A percentile compares a stretch with the other conserved stretches of the same genome.
These are phyloP conservation scores for Protoeuglena noctilucae DNA, from an alignment of 139 green algal species.

Conservation along the genomic window DNA sequence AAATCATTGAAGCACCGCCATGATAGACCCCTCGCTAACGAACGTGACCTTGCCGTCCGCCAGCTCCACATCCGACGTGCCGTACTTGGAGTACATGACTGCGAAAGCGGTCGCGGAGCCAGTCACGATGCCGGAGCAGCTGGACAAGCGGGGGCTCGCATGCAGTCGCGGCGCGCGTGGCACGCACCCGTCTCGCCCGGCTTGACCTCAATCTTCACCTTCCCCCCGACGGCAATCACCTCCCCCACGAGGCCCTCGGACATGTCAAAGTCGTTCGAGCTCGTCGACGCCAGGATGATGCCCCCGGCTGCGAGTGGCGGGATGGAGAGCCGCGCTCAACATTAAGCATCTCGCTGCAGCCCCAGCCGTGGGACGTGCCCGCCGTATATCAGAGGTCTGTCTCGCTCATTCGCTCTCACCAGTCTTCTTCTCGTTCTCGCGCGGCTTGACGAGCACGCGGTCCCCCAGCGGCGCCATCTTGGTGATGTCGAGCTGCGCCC, in stretches of 20 bases:
- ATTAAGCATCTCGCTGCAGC: too few species aligned
- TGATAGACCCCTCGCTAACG: too few species aligned
- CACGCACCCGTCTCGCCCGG: too few species aligned
- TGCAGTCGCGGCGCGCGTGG: too few species aligned
- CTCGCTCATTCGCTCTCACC: background rate
- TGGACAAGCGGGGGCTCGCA: too few species aligned
- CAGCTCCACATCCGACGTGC: conserved; percentile 23
- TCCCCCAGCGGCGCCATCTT: conserved; percentile 37
- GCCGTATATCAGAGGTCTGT: background rate
- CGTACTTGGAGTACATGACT: conserved; percentile 38
- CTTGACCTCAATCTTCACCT: conserved; percentile 3
- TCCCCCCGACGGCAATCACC: conserved; percentile 22
- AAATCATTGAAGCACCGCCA: too few species aligned
- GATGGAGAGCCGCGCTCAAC: too few species aligned
- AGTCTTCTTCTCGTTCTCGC: conserved; percentile 18
- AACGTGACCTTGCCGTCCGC: conserved; percentile 27
- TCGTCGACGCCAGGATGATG: conserved; percentile 16
- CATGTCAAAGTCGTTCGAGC: conserved; percentile 18
- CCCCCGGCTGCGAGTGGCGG: conserved; percentile 21
- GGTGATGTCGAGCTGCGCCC: background rate
- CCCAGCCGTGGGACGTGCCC: background rate
- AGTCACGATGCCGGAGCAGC: conserved; percentile 13
- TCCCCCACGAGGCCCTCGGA: conserved; percentile 20
- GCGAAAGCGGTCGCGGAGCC: too few species aligned
- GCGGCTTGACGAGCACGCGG: conserved; percentile 27